phyloP scores from a whole-genome alignment of 495 filamentous ascomycete species.

The Hypomontagnella monticulosa region DNA sequence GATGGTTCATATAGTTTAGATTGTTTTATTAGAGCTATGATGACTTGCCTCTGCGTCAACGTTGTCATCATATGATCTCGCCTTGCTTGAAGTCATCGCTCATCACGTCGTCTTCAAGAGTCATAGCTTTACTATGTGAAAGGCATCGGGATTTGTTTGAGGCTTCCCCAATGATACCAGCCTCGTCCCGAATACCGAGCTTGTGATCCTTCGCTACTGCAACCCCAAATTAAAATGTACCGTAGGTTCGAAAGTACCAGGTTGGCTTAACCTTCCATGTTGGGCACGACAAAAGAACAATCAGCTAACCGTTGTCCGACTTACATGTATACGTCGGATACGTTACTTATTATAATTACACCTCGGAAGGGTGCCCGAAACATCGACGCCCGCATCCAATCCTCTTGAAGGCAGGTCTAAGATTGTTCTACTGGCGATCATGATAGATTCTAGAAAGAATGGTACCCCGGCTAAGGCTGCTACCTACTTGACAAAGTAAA shows the following conservation, averaged over 20 bases:
- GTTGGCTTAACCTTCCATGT: conserved; percentile 33
- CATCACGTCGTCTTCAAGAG: conserved; percentile 1
- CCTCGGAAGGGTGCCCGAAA: conserved; percentile 23
- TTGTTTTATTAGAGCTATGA: conserved; percentile 7
- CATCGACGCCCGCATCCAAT: conserved; percentile 15
- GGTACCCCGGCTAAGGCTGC: conserved; percentile 16
- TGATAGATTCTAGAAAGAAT: conserved; percentile 38
- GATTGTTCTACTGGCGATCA: conserved; percentile 20
- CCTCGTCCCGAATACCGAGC: conserved; percentile 21
- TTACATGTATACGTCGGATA: conserved; percentile 3
- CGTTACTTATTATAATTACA: conserved; percentile 21
- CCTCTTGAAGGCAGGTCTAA: conserved; percentile 28
- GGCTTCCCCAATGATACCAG: conserved; percentile 17
- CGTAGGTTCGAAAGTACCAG: conserved; percentile 8
- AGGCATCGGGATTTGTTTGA: conserved; percentile 18
- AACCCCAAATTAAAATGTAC: conserved; percentile 13
- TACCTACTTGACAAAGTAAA: conserved; percentile 33
- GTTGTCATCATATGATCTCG: conserved; percentile 24
- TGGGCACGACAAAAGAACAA: conserved; percentile 20
- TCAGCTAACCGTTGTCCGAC: not conserved
- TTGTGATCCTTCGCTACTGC: conserved; percentile 12
- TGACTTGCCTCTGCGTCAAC: conserved; percentile 28
- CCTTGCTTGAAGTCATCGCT: conserved; percentile 11
- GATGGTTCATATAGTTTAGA: conserved; percentile 18
- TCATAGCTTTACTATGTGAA: not conserved